These are phyloP conservation scores for Endothia cerciana DNA, from an alignment of 2,329 filamentous ascomycete genomes.

Conservation along the genomic window DNA sequence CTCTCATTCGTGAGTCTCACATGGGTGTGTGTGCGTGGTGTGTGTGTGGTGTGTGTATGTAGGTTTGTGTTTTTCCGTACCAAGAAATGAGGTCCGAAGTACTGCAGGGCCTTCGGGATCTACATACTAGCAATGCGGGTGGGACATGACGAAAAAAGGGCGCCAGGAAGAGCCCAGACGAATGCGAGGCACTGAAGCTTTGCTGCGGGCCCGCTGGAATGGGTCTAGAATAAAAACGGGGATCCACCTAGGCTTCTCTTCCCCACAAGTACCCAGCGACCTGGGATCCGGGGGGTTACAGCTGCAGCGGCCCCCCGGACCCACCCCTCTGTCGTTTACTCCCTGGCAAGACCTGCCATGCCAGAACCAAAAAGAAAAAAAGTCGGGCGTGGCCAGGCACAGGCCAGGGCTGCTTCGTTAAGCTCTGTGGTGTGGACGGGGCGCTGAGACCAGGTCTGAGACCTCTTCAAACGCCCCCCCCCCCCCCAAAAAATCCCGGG, in stretches of 20 bases:
- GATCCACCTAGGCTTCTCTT: background rate
- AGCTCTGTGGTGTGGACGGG: background rate
- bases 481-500: no score
- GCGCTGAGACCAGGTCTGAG: background rate
- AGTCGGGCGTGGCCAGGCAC: background rate
- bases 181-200: background rate
- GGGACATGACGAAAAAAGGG: background rate
- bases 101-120: background rate
- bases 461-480: background rate
- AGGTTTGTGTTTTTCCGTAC: background rate
- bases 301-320: constrained; percentile 20
- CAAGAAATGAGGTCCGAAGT: background rate
- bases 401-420: background rate
- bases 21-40: background rate
- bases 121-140: background rate
- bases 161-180: background rate
- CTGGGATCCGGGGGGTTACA: constrained; percentile 22
- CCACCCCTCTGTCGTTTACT: constrained; percentile 2
- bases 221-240: background rate
- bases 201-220: background rate
- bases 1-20: background rate
- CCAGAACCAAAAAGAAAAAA: background rate
- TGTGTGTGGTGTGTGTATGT: background rate
- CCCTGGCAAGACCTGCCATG: background rate
- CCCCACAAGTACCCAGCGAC: constrained; percentile 12